A percentile compares a stretch with the other conserved stretches of the same genome.
Evolutionary conservation across 2,329 filamentous ascomycete species (phyloP).

Genomic region (Ophiognomonia clavigignenti-juglandacearum): DNA sequence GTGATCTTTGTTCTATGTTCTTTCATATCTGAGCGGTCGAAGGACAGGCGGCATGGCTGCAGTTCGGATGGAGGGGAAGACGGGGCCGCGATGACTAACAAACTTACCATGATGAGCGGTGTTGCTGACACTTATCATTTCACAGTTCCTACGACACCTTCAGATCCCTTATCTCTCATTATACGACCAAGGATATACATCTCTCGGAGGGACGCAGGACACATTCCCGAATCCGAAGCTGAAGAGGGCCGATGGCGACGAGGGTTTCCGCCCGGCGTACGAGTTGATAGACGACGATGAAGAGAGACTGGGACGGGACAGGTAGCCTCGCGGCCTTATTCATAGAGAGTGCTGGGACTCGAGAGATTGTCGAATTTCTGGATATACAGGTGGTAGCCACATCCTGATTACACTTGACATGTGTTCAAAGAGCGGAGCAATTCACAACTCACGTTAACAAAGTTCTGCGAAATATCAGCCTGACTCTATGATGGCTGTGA

Average conservation of each 20-base stretch:
- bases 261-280: conserved; percentile 65
- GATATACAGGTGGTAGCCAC: not conserved
- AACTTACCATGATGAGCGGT: no score
- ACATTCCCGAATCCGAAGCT: conserved; percentile 84
- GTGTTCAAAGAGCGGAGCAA: not conserved
- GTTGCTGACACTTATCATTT: conserved; percentile 1
- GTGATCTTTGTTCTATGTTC: conserved; percentile 1
- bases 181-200: conserved; percentile 66
- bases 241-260: conserved; percentile 31
- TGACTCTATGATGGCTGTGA: no score
- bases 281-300: conserved; percentile 70
- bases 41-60: no score
- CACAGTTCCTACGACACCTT: conserved; percentile 72
- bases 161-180: conserved; percentile 78
- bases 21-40: no score
- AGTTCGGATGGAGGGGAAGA: no score
- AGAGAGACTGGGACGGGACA: conserved; percentile 72
- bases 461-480: no score
- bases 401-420: not conserved
- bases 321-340: conserved; percentile 28
- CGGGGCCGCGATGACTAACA: no score
- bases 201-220: conserved; percentile 83
- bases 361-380: not conserved
- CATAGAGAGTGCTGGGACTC: not conserved
- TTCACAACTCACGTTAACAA: no score